Conservation (phyloP, 78 protist genomes). For the Pelomyxa schiedti region DNA sequence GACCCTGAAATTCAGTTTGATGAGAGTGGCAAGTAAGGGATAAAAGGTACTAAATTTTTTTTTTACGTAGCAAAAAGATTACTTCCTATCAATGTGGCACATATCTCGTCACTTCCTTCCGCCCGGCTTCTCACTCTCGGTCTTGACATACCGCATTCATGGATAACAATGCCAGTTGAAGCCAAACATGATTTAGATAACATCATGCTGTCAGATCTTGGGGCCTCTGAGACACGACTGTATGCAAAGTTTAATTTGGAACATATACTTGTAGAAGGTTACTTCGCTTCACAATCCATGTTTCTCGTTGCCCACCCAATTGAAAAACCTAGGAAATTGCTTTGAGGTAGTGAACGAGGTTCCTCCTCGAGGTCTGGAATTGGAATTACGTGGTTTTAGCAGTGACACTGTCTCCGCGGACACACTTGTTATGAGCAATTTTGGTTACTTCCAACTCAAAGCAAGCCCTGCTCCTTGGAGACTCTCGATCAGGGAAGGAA, state of each 20-base stretch:
- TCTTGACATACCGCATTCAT: constrained; percentile 26
- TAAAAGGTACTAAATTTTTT: not conserved
- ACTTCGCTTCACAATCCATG: not conserved
- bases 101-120: constrained; percentile 17
- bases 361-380: not conserved
- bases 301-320: constrained; percentile 13
- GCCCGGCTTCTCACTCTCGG: constrained; percentile 32
- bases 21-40: not conserved
- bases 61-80: not conserved
- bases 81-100: not conserved
- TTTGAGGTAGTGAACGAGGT: not conserved
- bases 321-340: not conserved
- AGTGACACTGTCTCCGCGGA: not conserved
- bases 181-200: constrained; percentile 50
- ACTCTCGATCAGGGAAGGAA: constrained; percentile 11
- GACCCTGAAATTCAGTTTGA: constrained; percentile 4
- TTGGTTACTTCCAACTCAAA: constrained; percentile 80
- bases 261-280: constrained; percentile 31
- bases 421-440: constrained; percentile 44
- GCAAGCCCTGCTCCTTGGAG: constrained; percentile 70
- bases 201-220: constrained; percentile 23
- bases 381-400: not conserved
- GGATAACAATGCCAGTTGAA: constrained; percentile 36
- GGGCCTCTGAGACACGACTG: constrained; percentile 15
- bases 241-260: constrained; percentile 33